A percentile compares a stretch with the other conserved stretches of the same genome.
phyloP scores from a whole-genome alignment of 208 protist species.

The Blechomonas ayalai region DNA sequence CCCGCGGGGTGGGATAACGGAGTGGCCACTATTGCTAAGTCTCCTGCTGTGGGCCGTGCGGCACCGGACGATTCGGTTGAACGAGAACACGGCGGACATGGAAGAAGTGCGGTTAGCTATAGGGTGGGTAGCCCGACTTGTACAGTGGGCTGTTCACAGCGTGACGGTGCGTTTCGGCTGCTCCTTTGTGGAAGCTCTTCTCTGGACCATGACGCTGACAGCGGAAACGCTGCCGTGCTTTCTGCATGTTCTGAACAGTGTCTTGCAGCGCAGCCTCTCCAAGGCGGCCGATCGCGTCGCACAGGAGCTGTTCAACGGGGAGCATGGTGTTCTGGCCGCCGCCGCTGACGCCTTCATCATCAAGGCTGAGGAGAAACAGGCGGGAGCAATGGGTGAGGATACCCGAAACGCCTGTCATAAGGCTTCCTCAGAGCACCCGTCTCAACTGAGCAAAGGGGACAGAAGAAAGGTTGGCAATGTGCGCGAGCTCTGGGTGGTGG shows the following conservation, averaged over 20 bases:
- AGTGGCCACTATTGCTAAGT: conserved; percentile 81
- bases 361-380: conserved; percentile 32
- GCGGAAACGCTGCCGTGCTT: conserved; percentile 65
- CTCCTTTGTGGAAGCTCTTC: conserved; percentile 51
- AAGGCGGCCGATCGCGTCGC: conserved; percentile 79
- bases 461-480: conserved; percentile 3
- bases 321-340: conserved; percentile 56
- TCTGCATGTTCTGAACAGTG: conserved; percentile 73
- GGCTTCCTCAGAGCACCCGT: background rate
- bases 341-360: conserved; percentile 47
- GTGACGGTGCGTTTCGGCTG: conserved; percentile 70
- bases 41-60: conserved; percentile 72
- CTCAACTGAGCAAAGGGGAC: background rate
- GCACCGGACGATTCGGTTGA: conserved; percentile 7
- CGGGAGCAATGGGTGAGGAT: background rate
- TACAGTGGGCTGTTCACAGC: conserved; percentile 82
- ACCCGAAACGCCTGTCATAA: background rate
- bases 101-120: conserved; percentile 31
- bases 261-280: conserved; percentile 79
- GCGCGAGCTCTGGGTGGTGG: conserved; percentile 42
- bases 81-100: background rate
- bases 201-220: conserved; percentile 55
- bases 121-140: conserved; percentile 63
- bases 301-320: conserved; percentile 41
- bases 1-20: conserved; percentile 39